phyloP scores from a whole-genome alignment of 352 stramenopile genomes.

The Labyrinthula sp. region DNA sequence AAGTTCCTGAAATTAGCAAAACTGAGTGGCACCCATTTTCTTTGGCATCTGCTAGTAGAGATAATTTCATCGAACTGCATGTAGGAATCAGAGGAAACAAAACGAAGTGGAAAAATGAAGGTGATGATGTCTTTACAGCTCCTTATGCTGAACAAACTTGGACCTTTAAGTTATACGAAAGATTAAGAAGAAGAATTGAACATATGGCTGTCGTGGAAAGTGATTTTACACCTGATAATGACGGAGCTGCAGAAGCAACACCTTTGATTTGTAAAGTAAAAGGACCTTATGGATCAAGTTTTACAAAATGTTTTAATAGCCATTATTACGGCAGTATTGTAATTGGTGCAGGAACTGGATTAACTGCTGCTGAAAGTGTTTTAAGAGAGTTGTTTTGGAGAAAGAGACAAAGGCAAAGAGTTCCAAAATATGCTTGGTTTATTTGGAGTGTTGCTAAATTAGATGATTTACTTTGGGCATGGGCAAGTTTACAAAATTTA shows the following conservation, averaged over 20 bases:
- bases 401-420: background rate
- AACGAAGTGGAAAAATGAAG: background rate
- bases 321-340: background rate
- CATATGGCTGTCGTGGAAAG: too few species aligned
- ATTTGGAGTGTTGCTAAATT: background rate
- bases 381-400: background rate
- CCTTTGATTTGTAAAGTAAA: background rate
- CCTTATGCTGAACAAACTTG: background rate
- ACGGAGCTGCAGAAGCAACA: too few species aligned
- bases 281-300: background rate
- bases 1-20: background rate
- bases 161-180: background rate
- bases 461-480: background rate
- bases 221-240: too few species aligned
- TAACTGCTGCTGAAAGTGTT: background rate
- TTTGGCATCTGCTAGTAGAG: background rate
- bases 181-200: background rate
- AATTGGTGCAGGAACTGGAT: constrained; percentile 1
- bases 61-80: background rate
- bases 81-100: background rate
- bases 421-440: background rate
- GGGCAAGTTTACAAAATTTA: background rate
- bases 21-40: constrained; percentile 1
- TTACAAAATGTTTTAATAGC: background rate
- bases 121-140: background rate